Percentiles rank a stretch among this genome's conserved stretches.
Conservation (phyloP, 495 filamentous ascomycete species). For the Chlorociboria aeruginascens region DNA sequence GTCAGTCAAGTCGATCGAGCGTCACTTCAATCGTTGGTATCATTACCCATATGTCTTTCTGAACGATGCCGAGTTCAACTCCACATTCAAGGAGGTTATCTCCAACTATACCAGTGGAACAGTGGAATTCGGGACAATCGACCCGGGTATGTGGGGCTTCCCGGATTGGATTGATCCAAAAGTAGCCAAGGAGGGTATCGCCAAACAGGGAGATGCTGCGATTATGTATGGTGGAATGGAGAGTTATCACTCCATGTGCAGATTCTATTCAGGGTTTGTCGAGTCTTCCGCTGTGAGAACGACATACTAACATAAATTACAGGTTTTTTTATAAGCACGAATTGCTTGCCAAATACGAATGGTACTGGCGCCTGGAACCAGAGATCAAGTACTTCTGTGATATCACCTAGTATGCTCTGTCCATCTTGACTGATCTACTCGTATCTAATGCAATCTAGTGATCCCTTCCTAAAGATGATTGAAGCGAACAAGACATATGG, state of each 20-base stretch:
- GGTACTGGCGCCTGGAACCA: constrained; percentile 99
- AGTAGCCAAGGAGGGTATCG: constrained; percentile 88
- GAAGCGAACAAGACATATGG: constrained; percentile 94
- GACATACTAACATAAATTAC: constrained; percentile 1
- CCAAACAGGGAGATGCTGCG: constrained; percentile 89
- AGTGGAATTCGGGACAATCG: constrained; percentile 94
- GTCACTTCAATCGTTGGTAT: constrained; percentile 99
- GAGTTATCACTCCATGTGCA: constrained; percentile 96
- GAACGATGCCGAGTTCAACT: constrained; percentile 94
- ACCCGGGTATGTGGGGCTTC: constrained; percentile 85
- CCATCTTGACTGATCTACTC: not conserved
- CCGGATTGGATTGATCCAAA: constrained; percentile 92
- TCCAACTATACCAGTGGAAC: constrained; percentile 74
- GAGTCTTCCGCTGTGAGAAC: not conserved
- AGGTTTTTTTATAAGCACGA: constrained; percentile 98
- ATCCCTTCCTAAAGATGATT: constrained; percentile 91
- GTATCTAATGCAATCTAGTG: constrained; percentile 38
- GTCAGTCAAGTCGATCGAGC: constrained; percentile 94
- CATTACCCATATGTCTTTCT: constrained; percentile 98
- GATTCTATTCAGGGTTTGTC: constrained; percentile 91
- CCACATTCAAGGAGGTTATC: constrained; percentile 79
- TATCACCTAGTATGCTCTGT: constrained; percentile 79
- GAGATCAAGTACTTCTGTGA: constrained; percentile 99
- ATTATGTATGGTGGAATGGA: constrained; percentile 99
- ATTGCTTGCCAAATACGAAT: constrained; percentile 90